Evolutionary conservation across 1,139 yeast genomes (phyloP), one percentile per base, ranked within the genome.

Genomic region (Hemisphaericaspora xylanilytica): DNA sequence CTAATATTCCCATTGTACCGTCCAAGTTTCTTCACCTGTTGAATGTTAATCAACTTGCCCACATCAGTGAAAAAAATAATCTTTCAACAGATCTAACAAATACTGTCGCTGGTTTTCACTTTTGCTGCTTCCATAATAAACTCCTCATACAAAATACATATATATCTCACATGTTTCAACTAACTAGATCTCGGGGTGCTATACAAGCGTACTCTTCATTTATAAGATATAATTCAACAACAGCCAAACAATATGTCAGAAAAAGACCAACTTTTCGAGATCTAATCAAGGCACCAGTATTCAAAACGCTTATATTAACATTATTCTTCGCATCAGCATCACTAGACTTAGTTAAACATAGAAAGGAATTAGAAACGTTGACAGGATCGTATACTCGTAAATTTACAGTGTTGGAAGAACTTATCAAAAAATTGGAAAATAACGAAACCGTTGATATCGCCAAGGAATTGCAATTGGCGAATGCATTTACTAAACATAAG

Each of bases 291-390:
- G 57, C 67, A 0, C 70, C 76, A 3, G 58, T 67, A 3, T 55
- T 68, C 41, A 71, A 71, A 50, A 61, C 74, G 15, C 51, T 70
- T 6, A 45, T 69, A 11, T 59, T 68, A 27, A 65, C 72, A 3
- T 46, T 70, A 24, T 47, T 70, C 11, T 67, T 70, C 47, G 73
- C 74, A 3, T 57, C 73, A 5, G 63, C 61, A 2, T 68, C 68
- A 12, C 63, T 70, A 4, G 75, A 70, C 37, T 53, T 63, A 38
- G 65, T 68, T 50, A 59, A 61, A 30, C 58, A 55, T 35, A 52
- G 72, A 20, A 63, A 60, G 37, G 69, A 63, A 29, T 48, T 63
- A 17, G 72, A 68, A 26, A 44, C 51, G 7, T 51, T 70, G 25
- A 51, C 48, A 12, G 52, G 53, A 13, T 58, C 63, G 7, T 67